Evolutionary conservation across 768 basidiomycete species (phyloP).

Genomic region (Auriscalpium orientale): DNA sequence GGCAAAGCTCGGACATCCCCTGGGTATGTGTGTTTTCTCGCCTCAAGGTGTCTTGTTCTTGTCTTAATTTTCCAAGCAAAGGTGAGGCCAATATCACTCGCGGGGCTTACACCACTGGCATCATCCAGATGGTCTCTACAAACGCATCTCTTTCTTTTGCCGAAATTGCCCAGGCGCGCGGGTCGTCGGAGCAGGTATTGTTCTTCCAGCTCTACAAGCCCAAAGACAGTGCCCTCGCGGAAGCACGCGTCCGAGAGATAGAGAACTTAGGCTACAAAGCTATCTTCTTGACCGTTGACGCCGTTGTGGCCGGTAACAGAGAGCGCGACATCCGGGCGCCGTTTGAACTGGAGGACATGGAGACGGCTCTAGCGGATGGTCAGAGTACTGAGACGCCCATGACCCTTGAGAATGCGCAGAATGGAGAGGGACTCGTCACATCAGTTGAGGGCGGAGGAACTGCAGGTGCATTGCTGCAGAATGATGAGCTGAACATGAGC

Average conservation of each 20-base stretch:
- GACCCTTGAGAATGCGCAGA: conserved; percentile 17
- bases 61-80: conserved; percentile 7
- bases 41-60: background rate
- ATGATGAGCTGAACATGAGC: conserved; percentile 70
- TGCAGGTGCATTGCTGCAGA: conserved; percentile 52
- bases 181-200: conserved; percentile 48
- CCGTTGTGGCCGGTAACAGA: conserved; percentile 74
- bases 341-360: conserved; percentile 49
- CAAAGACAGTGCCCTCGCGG: conserved; percentile 55
- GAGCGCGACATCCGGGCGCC: conserved; percentile 65
- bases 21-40: conserved; percentile 30
- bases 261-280: conserved; percentile 75
- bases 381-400: conserved; percentile 1
- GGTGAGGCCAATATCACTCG: conserved; percentile 80
- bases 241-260: conserved; percentile 61
- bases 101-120: conserved; percentile 54
- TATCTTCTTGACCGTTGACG: conserved; percentile 89
- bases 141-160: conserved; percentile 65
- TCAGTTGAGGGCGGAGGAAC: conserved; percentile 46
- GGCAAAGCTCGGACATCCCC: conserved; percentile 81
- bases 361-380: conserved; percentile 27
- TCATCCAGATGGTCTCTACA: conserved; percentile 82
- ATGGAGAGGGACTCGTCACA: conserved; percentile 17
- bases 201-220: conserved; percentile 90
- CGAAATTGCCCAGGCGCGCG: conserved; percentile 51